These are phyloP conservation scores for Annona squamosa DNA, from an alignment of 164 flowering plant genomes.

Conservation along the genomic window DNA sequence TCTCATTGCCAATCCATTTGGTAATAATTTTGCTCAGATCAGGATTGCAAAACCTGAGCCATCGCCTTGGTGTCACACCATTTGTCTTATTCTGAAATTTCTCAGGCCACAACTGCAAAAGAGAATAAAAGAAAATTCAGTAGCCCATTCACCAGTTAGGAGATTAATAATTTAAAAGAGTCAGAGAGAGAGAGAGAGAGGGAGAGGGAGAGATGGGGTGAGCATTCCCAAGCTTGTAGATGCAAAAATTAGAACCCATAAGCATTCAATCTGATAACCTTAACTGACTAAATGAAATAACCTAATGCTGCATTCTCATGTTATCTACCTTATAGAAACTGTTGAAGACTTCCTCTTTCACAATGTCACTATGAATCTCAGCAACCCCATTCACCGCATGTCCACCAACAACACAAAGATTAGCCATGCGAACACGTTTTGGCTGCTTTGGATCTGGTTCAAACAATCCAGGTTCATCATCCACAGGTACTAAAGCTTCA, in stretches of 20 bases:
- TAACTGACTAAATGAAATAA: neutral
- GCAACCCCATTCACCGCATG: conserved; percentile 99
- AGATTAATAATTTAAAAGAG: neutral
- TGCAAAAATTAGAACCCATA: neutral
- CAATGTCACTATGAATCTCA: conserved; percentile 92
- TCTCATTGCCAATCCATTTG: conserved; percentile 70
- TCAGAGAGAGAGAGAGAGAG: too few relatives aligned
- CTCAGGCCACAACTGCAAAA: conserved; percentile 83
- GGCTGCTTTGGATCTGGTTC: conserved; percentile 47
- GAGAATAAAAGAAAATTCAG: conserved; percentile 1
- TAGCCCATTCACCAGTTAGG: neutral
- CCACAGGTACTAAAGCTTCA: conserved; percentile 5
- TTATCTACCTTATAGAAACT: conserved; percentile 59
- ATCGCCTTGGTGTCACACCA: conserved; percentile 96
- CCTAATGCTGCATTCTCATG: neutral
- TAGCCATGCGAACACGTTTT: conserved; percentile 88
- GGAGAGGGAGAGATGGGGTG: too few relatives aligned
- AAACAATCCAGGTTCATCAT: conserved; percentile 5
- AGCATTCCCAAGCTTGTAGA: neutral
- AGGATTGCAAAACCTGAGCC: conserved; percentile 91
- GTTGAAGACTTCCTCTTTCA: conserved; percentile 83
- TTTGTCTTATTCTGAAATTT: conserved; percentile 96
- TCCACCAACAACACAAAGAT: conserved; percentile 87
- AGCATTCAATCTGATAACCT: neutral
- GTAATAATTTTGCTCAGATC: conserved; percentile 60